phyloP scores from a whole-genome alignment of 1,284 basidiomycete genomes.

The Cutaneotrichosporon spelunceum region DNA sequence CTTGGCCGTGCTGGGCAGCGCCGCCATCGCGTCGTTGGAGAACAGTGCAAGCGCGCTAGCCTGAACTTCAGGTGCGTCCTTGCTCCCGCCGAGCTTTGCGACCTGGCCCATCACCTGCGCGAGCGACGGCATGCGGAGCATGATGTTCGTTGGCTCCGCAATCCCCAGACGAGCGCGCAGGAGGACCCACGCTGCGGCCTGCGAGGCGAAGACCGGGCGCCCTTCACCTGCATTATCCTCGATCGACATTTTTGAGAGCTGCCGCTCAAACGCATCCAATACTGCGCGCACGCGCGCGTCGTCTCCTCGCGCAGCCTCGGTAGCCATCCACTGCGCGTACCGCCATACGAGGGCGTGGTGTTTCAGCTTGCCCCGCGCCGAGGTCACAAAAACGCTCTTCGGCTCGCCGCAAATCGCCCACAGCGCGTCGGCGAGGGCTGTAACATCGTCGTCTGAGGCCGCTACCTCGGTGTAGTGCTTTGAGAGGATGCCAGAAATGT shows the following conservation, averaged over 20 bases:
- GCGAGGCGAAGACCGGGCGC: slow-evolving; percentile 8
- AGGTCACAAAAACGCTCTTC: slow-evolving; percentile 1
- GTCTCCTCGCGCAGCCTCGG: slow-evolving; percentile 5
- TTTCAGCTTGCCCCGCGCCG: slow-evolving; percentile 1
- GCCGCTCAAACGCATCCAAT: slow-evolving; percentile 12
- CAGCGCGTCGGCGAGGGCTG: slow-evolving; percentile 5
- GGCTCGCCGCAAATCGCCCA: slow-evolving; percentile 15
- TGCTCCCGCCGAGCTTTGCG: background rate
- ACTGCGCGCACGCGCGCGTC: slow-evolving; percentile 4
- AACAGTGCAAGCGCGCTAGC: slow-evolving; percentile 2
- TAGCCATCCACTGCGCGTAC: slow-evolving; percentile 18
- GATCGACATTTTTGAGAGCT: slow-evolving; percentile 8
- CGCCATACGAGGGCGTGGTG: slow-evolving; percentile 4
- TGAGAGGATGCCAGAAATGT: slow-evolving; percentile 12
- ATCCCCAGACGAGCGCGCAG: slow-evolving; percentile 11
- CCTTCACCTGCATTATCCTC: background rate
- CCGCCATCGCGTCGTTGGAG: background rate
- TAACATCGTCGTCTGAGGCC: slow-evolving; percentile 8
- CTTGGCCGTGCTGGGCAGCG: slow-evolving; percentile 8
- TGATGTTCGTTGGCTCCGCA: slow-evolving; percentile 1
- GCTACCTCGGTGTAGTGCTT: slow-evolving; percentile 9
- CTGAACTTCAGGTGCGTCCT: background rate
- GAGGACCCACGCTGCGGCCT: slow-evolving; percentile 18
- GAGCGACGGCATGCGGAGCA: slow-evolving; percentile 1
- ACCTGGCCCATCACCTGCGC: background rate